Conservation (phyloP, 805 yeast species). For the Barnettozyma vustinii region DNA sequence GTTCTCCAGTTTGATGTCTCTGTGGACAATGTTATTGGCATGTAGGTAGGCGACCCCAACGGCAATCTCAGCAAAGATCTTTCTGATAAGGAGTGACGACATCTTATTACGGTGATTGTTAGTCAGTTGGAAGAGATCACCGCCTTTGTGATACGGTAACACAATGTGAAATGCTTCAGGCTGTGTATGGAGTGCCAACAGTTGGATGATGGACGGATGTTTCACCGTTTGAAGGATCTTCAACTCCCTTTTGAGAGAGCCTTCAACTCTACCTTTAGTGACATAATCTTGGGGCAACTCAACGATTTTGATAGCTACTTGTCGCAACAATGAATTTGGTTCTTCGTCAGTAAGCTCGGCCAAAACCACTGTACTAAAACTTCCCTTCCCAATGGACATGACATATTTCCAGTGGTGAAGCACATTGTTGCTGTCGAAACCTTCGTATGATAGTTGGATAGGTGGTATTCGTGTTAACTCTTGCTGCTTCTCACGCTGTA, state of each 20-base stretch:
- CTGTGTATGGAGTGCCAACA: constrained; percentile 42
- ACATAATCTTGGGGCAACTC: constrained; percentile 35
- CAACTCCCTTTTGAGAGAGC: constrained; percentile 67
- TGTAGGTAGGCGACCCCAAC: constrained; percentile 73
- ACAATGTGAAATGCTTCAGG: constrained; percentile 40
- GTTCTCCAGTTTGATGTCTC: constrained; percentile 90
- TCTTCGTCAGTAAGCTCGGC: constrained; percentile 29
- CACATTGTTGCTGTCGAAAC: constrained; percentile 13
- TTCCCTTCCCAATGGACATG: constrained; percentile 56
- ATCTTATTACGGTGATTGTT: constrained; percentile 38
- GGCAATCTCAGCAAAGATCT: constrained; percentile 66
- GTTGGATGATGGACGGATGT: constrained; percentile 67
- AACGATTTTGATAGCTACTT: constrained; percentile 71
- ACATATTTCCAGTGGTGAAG: constrained; percentile 29
- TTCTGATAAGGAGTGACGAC: constrained; percentile 44
- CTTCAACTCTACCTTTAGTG: constrained; percentile 48
- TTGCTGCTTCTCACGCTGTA: background rate
- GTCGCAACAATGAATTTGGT: constrained; percentile 1
- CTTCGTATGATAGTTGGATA: constrained; percentile 8
- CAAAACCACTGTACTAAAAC: constrained; percentile 59
- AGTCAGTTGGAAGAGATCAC: constrained; percentile 72
- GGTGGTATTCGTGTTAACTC: background rate
- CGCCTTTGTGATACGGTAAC: constrained; percentile 76
- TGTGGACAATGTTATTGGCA: constrained; percentile 48
- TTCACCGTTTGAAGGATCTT: constrained; percentile 49